These are phyloP conservation scores for Annulohypoxylon nitens DNA, from an alignment of 495 filamentous ascomycete species.

Conservation along the genomic window DNA sequence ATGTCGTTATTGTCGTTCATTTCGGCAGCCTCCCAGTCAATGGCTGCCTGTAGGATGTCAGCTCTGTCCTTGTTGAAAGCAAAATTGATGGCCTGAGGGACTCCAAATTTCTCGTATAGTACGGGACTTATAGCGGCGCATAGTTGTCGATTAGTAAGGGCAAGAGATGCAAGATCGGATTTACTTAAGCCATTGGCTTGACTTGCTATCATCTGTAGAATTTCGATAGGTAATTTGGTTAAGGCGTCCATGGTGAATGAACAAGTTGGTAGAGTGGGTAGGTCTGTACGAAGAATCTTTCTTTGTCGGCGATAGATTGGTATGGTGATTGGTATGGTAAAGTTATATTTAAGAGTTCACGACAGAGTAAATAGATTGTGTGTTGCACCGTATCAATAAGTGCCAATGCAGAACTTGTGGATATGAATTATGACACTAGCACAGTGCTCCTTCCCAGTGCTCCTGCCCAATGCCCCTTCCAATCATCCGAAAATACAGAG, in stretches of 20 bases:
- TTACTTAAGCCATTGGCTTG: not conserved
- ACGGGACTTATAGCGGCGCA: not conserved
- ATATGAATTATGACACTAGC: too few relatives aligned
- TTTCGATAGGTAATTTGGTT: not conserved
- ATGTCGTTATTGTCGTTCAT: not conserved
- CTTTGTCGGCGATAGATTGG: too few relatives aligned
- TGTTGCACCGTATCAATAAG: not conserved
- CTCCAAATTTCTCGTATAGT: not conserved
- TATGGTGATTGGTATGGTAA: too few relatives aligned
- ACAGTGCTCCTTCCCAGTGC: too few relatives aligned
- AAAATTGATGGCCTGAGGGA: not conserved
- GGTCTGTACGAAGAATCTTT: too few relatives aligned
- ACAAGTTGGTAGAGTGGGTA: not conserved
- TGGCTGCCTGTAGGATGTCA: conserved; percentile 5
- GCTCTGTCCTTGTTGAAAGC: not conserved
- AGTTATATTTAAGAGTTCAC: too few relatives aligned
- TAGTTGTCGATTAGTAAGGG: conserved; percentile 2
- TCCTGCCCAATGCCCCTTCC: too few relatives aligned
- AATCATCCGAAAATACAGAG: too few relatives aligned
- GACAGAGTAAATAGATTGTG: not conserved
- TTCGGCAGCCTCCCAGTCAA: not conserved
- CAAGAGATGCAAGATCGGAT: conserved; percentile 8
- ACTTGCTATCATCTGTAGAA: not conserved
- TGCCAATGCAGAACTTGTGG: too few relatives aligned
- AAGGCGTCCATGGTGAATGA: not conserved